Conservation (phyloP, 768 basidiomycete genomes). For the Lactarius indigo region DNA sequence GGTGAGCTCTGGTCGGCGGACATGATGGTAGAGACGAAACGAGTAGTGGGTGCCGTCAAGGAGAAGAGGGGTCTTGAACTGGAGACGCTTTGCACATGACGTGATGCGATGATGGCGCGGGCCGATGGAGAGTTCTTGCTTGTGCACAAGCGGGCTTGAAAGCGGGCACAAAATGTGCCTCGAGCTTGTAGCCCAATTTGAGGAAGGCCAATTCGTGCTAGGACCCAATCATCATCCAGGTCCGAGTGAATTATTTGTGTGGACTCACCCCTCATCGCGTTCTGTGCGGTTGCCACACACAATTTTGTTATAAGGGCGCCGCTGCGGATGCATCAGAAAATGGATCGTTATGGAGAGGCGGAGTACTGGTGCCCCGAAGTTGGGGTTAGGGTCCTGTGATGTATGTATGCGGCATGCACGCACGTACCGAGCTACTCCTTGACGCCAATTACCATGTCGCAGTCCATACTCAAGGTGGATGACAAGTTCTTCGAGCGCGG, state of each 20-base stretch:
- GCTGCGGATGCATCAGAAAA: not conserved
- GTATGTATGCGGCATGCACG: not conserved
- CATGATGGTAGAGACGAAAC: conserved; percentile 12
- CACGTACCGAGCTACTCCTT: not conserved
- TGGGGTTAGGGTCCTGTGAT: not conserved
- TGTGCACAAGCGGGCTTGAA: not conserved
- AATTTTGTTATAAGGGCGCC: not conserved
- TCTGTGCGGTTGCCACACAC: not conserved
- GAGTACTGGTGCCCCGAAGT: not conserved
- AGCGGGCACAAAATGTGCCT: not conserved
- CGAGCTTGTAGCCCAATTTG: not conserved
- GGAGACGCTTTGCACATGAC: not conserved
- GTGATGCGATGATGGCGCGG: not conserved
- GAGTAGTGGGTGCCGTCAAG: not conserved
- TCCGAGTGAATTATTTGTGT: not conserved
- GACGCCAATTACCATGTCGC: not conserved
- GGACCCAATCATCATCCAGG: not conserved
- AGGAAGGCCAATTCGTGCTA: not conserved
- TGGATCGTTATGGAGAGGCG: not conserved
- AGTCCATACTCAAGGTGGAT: not conserved
- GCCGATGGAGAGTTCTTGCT: not conserved
- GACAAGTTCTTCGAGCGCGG: not conserved
- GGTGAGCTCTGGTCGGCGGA: conserved; percentile 5
- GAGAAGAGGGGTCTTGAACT: not conserved
- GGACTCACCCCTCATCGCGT: not conserved